Evolutionary conservation across 345 rosid genomes (phyloP), one percentile per base, ranked within the genome.

Genomic region (Sonneratia caseolaris): DNA sequence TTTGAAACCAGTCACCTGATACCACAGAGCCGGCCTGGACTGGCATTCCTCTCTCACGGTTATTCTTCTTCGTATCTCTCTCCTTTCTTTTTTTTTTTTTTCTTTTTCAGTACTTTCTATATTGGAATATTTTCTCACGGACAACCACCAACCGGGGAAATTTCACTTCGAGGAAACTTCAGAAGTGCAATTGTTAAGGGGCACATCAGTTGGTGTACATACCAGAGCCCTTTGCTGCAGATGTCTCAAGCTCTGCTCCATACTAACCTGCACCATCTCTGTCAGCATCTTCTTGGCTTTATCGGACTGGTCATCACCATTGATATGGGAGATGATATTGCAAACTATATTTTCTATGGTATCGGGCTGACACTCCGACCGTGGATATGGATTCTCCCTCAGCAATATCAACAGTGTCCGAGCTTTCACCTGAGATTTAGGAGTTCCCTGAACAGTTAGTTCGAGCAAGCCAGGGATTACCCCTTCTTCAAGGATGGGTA

Each of bases 211-310:
- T 6, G 96, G 88, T 1, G 92, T 82, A 72, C 87, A 85, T 43
- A 90, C 92, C 68, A 89, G 81, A 73, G 99, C 99, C 80, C 99
- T 88, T 82, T 81, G 90, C 80, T 95, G 98, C 70, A 95, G 67
- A 88, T 92, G 98, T 77, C 92, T 88, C 84, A 95, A 81, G 81
- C 97, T 95, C 81, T 92, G 92, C 61, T 95, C 99, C 99, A 95
- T 92, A 80, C 99, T 91, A 42, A 92, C 97, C 77, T 95, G 96
- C 43, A 95, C 98, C 99, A 95, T 95, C 82, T 95, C 99, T 21
- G 97, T 85, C 53, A 95, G 84, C 97, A 92, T 95, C 81, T 89
- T 90, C 87, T 89, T 95, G 0, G 99, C 99, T 73, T 95, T 95
- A 43, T 87, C 83, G 2, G 90, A 86, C 74, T 95, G 99, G 27